Conservation (phyloP, 2,329 filamentous ascomycete genomes). For the Paracoccidioides brasiliensis region DNA sequence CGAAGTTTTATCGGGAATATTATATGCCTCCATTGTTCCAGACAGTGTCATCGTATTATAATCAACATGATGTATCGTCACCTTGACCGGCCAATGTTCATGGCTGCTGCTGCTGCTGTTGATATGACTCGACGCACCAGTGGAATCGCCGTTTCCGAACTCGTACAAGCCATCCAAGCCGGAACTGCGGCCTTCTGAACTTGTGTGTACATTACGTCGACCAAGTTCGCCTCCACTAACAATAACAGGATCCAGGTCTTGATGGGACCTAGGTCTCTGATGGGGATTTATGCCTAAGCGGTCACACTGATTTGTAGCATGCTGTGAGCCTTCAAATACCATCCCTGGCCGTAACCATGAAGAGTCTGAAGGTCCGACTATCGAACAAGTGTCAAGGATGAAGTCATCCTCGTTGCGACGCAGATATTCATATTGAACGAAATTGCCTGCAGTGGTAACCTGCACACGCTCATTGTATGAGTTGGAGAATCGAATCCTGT, state of each 20-base stretch:
- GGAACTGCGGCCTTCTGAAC: constrained; percentile 23
- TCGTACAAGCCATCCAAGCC: constrained; percentile 19
- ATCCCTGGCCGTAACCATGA: constrained; percentile 52
- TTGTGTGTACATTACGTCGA: constrained; percentile 26
- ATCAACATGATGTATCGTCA: constrained; percentile 51
- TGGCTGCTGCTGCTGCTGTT: not conserved
- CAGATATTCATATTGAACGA: constrained; percentile 41
- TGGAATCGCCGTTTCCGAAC: constrained; percentile 8
- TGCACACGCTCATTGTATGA: constrained; percentile 43
- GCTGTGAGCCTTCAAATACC: constrained; percentile 49
- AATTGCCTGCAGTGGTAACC: constrained; percentile 40
- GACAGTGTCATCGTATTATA: constrained; percentile 48
- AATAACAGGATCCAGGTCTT: constrained; percentile 21
- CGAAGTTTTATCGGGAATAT: constrained; percentile 44
- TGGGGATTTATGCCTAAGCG: constrained; percentile 18
- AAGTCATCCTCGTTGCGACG: constrained; percentile 43
- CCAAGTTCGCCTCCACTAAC: constrained; percentile 23
- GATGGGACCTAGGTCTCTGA: constrained; percentile 17
- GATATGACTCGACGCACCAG: constrained; percentile 8
- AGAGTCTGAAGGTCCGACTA: constrained; percentile 40
- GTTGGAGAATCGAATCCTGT: constrained; percentile 41
- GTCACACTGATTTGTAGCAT: constrained; percentile 32
- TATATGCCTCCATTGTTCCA: constrained; percentile 58
- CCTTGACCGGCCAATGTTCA: constrained; percentile 52
- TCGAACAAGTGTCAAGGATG: constrained; percentile 40